Evolutionary conservation across 331 rosid genomes (phyloP), one percentile per base, ranked within the genome.

Genomic region (Pyrus hybrid): DNA sequence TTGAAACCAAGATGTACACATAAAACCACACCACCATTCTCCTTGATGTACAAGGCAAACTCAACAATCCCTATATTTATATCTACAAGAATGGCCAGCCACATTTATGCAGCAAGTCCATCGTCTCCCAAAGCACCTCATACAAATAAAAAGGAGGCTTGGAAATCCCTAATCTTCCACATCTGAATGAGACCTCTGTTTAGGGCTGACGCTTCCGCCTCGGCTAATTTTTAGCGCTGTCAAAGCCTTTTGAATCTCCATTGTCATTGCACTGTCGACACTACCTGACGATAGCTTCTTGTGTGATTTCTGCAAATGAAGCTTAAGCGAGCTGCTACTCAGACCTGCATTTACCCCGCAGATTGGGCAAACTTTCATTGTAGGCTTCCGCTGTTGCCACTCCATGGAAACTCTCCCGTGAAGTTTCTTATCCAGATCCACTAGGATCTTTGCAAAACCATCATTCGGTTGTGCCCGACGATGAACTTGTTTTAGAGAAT

Each of bases 391-490:
- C 71, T 89, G 90, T 63, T 92, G 97, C 97, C 99, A 94, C 77
- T 90, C 99, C 89, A 94, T 84, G 70, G 97, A 90, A 62, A 84
- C 88, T 81, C 78, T 90, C 30, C 99, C 97, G n/a, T 90, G 90
- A 66, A 88, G 81, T 76, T 82, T 85, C 80, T 75, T 79, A 82
- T 94, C 99, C 71, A 94, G 68, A 43, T 80, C 86, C 68, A 75
- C 21, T 17, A 94, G 77, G 73, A 79, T 72, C 82, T 77, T 90
- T 1, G 97, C 97, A 60, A 94, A 92, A 51, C 99, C 97, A 12
- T 94, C 99, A 4, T 94, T 94, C 1, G 99, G 99, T 61, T 94
- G 99, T 3, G 99, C 96, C 72, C 96, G 89, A 2, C 96, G 92
- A 78, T 94, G 97, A 71, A 86, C 95, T 80, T 81, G 86, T 77